Evolutionary conservation across 2,329 filamentous ascomycete species (phyloP).

Genomic region (Apiospora hydei): DNA sequence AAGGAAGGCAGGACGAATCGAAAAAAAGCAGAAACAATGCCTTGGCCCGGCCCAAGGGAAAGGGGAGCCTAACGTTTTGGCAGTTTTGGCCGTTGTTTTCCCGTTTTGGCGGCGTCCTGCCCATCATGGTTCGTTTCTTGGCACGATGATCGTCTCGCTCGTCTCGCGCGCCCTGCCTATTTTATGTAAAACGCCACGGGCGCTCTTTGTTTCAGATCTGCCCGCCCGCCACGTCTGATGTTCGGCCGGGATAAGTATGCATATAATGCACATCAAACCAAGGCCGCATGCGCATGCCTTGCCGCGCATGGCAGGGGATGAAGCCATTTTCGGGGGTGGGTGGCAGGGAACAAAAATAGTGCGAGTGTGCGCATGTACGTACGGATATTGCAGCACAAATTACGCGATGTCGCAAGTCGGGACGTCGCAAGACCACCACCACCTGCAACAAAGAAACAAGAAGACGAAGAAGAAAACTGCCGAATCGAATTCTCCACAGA

Average conservation of each 20-base stretch:
- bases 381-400: not conserved
- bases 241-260: not conserved
- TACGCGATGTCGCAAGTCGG: not conserved
- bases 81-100: not conserved
- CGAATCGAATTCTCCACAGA: not conserved
- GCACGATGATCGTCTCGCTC: not conserved
- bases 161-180: not conserved
- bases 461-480: not conserved
- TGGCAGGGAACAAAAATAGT: not conserved
- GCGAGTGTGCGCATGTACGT: not conserved
- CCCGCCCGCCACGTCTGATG: conserved; percentile 7
- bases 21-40: not conserved
- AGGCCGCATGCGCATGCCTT: not conserved
- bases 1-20: conserved; percentile 2
- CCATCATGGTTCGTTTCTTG: not conserved
- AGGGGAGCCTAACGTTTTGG: conserved; percentile 2
- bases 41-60: conserved; percentile 5
- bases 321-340: not conserved
- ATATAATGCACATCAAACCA: conserved; percentile 8
- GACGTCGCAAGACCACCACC: not conserved
- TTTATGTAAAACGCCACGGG: not conserved
- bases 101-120: not conserved
- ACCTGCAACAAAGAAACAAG: not conserved
- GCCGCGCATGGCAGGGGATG: too few species aligned
- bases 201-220: conserved; percentile 1